Evolutionary conservation across 2,329 filamentous ascomycete genomes (phyloP), one percentile per base, ranked within the genome.

Genomic region (Sclerotiophoma versabilis): DNA sequence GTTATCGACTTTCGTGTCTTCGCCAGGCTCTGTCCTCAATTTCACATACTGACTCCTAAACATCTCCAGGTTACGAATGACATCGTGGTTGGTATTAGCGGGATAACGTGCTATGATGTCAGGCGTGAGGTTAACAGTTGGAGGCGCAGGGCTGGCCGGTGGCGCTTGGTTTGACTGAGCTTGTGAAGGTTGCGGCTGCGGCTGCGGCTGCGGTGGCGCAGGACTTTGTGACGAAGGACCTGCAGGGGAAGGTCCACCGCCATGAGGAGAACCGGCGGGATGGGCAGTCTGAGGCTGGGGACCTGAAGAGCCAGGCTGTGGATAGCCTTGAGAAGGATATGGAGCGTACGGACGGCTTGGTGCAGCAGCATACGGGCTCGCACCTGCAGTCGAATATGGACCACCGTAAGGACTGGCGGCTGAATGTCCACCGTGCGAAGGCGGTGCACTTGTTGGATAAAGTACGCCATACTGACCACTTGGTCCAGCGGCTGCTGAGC

Each of bases 401-500:
- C 64, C 66, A 22, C 65, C 64, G 41, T 74, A 72, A 7, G 65
- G 58, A 19, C 64, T 62, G 11, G 69, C 52, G 14, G 66, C 51
- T 2, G 65, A 49, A 15, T 59, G 60, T 2, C 54, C 57, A 42
- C 56, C 64, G 27, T 70, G 60, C 14, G 62, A 53, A 14, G 69
- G 65, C n/a, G 70, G 65, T 12, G 67, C 63, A 44, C 52, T 69
- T 11, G 70, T 71, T 7, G 72, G 69, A 22, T 69, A 68, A 4
- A 75, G 60, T 4, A 75, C 68, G 7, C 72, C 71, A 53, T 74
- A 75, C 45, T 72, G 69, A 10, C 69, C 68, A 39, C 62, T 69
- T 37, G 64, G 32, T 32, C 59, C 55, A 33, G 66, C 54, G 19
- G 29, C 29, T 53, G 63, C 59, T 38, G 67, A 59, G 20, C 42